Percentiles rank a stretch among this genome's conserved stretches.
phyloP scores from a whole-genome alignment of 1,284 basidiomycete genomes.

The Ceratobasidium sp. region DNA sequence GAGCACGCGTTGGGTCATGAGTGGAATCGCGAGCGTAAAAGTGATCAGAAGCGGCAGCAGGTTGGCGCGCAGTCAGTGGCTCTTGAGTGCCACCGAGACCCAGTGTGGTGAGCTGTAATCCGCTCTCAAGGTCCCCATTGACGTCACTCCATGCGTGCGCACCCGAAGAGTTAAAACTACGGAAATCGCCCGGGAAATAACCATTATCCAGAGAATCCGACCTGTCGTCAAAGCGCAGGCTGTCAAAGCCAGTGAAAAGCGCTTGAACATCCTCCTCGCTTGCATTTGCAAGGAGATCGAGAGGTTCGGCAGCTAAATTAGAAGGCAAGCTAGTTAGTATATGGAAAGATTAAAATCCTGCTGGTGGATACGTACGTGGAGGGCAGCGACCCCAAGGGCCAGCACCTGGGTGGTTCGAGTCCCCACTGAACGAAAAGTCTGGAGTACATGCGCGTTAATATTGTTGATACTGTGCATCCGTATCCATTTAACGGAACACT shows the following conservation, averaged over 20 bases:
- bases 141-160: neutral
- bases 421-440: neutral
- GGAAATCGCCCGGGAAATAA: neutral
- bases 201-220: neutral
- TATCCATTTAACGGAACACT: neutral
- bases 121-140: neutral
- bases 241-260: conserved; percentile 10
- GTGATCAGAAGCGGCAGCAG: no score
- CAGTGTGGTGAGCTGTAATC: neutral
- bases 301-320: conserved; percentile 3
- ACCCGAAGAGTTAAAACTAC: neutral
- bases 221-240: neutral
- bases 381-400: neutral
- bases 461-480: no score
- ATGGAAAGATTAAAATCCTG: neutral
- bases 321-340: neutral
- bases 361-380: neutral
- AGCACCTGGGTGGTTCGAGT: neutral
- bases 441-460: neutral
- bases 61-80: no score
- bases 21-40: neutral
- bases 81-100: no score
- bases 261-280: neutral
- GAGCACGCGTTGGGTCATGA: neutral
- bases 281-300: conserved; percentile 1